Evolutionary conservation across 306 rosid species (phyloP).

Genomic region (Begonia masoniana): DNA sequence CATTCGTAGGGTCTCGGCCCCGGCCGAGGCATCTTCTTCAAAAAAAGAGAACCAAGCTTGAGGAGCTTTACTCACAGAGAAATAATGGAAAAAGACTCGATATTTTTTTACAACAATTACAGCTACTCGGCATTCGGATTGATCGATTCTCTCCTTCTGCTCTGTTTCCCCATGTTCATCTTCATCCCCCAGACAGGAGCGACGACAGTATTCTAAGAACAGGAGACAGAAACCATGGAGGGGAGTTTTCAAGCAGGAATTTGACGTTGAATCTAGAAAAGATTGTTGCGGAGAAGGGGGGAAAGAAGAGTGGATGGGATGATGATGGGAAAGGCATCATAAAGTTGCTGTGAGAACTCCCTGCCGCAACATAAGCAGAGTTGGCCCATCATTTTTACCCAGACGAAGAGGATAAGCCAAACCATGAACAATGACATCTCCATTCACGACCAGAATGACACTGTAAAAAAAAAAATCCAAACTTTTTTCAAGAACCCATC

Average conservation of each 20-base stretch:
- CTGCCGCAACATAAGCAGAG: conserved; percentile 7
- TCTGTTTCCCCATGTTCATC: conserved; percentile 12
- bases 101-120: conserved; percentile 5
- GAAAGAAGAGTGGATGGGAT: conserved; percentile 27
- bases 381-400: conserved; percentile 11
- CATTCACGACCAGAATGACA: neutral
- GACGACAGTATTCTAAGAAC: conserved; percentile 34
- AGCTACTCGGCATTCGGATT: conserved; percentile 30
- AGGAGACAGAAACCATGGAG: conserved; percentile 14
- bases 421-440: conserved; percentile 9
- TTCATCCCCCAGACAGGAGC: conserved; percentile 35
- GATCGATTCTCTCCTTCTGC: conserved; percentile 22
- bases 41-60: conserved; percentile 1
- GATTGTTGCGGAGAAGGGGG: conserved; percentile 15
- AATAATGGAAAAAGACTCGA: conserved; percentile 20
- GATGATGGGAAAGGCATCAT: conserved; percentile 36
- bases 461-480: neutral
- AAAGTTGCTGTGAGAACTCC: conserved; percentile 21
- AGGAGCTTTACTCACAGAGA: conserved; percentile 1
- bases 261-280: conserved; percentile 30
- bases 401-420: conserved; percentile 8
- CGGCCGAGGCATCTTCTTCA: conserved; percentile 86
- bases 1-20: conserved; percentile 99
- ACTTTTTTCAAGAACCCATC: neutral
- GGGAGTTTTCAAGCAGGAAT: conserved; percentile 43